Evolutionary conservation across 495 filamentous ascomycete species (phyloP), one percentile per base, ranked within the genome.

Genomic region (Apiosordaria backusii): DNA sequence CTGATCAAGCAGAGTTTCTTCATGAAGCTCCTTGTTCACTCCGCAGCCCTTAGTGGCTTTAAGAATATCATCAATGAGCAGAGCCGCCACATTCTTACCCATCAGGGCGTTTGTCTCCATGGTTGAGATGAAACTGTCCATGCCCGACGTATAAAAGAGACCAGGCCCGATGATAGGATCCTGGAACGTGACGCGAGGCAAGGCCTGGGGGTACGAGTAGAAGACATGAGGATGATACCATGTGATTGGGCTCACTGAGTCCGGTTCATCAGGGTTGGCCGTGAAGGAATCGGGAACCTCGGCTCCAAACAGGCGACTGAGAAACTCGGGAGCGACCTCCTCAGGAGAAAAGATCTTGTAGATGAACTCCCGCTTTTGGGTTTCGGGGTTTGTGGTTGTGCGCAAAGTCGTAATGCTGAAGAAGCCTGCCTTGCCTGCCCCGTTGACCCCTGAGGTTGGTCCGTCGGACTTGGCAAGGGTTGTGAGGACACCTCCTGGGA

Each of bases 91-190:
- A 78, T 99, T 98, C 84, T 87, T 93, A 0, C 95, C 95, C 94
- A 97, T 97, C 71, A 98, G 75, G 0, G 90, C 88, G 75, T 90
- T 98, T 7, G 96, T 99, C 82, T 99, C 95, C 95, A 99, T 99
- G 0, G 95, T 97, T 16, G 88, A 92, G 65, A 98, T 96, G 71
- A 99, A 97, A 69, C 88, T 89, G 79, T 99, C 95, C 61, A 98
- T 97, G 0, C 90, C 94, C 53, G 90, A 88, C 0, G 95, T 98
- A 74, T 99, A 98, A 85, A 91, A 97, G 15, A 98, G 73, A 0
- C 84, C 82, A 1, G 82, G 69, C 10, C 84, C 89, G 1, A 98
- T 75, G 64, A 87, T 80, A 0, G 88, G 84, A 52, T 96, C 90
- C 67, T 97, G 93, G 67, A 98, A 99, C 0, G 90, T 96, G 5